Evolutionary conservation across 106 monocot species (phyloP).

Genomic region (Dendrobium chrysotoxum): DNA sequence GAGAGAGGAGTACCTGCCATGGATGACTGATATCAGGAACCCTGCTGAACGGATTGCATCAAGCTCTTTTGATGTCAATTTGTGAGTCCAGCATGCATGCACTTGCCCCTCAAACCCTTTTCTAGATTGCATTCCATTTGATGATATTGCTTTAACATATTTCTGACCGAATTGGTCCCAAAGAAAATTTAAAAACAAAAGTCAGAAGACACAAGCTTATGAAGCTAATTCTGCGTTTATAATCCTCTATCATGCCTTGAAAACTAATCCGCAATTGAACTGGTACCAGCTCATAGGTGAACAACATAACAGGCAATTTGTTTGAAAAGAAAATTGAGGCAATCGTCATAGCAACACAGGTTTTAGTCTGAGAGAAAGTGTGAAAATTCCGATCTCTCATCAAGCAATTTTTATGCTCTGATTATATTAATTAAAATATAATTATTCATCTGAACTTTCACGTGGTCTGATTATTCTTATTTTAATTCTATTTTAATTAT

Average conservation of each 20-base stretch:
- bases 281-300: background rate
- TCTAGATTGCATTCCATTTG: slow-evolving; percentile 87
- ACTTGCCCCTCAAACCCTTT: slow-evolving; percentile 93
- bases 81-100: slow-evolving; percentile 96
- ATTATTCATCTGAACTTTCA: too few relatives aligned
- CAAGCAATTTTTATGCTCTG: too few relatives aligned
- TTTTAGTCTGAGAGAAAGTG: background rate
- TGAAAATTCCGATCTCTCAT: too few relatives aligned
- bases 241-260: background rate
- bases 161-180: slow-evolving; percentile 36
- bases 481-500: too few relatives aligned
- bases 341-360: background rate
- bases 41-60: slow-evolving; percentile 66
- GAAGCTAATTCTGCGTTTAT: background rate
- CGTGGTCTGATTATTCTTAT: too few relatives aligned
- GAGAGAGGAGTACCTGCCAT: slow-evolving; percentile 61
- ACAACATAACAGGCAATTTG: background rate
- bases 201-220: background rate
- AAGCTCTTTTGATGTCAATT: slow-evolving; percentile 68
- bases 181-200: background rate
- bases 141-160: slow-evolving; percentile 87
- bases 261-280: background rate
- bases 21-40: slow-evolving; percentile 76
- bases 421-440: too few relatives aligned
- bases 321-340: background rate